Percentiles rank a stretch among this genome's conserved stretches.
phyloP scores from a whole-genome alignment of 2,329 filamentous ascomycete species.

The Aspergillus quadrilineatus region DNA sequence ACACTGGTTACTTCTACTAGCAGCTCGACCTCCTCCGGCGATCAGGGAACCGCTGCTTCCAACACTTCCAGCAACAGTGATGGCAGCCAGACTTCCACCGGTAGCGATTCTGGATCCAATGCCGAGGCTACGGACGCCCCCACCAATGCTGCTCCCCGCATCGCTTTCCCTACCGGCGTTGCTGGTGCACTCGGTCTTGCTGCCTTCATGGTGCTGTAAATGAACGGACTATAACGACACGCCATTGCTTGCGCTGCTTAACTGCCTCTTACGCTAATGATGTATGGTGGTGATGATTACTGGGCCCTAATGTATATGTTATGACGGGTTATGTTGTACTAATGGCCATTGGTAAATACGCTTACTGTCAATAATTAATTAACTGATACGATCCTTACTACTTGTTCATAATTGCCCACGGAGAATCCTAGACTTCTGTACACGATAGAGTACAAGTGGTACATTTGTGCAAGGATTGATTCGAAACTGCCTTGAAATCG shows the following conservation, averaged over 20 bases:
- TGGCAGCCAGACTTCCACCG: slow-evolving; percentile 1
- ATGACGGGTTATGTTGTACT: slow-evolving; percentile 14
- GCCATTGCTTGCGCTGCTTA: neutral
- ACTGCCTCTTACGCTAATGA: slow-evolving; percentile 3
- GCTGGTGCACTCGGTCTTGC: slow-evolving; percentile 44
- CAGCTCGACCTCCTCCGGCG: slow-evolving; percentile 2
- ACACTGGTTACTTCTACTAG: slow-evolving; percentile 10
- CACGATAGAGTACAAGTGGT: too few species aligned
- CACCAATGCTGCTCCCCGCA: slow-evolving; percentile 29
- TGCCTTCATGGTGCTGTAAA: slow-evolving; percentile 44
- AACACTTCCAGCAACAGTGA: slow-evolving; percentile 17
- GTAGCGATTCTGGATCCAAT: slow-evolving; percentile 10
- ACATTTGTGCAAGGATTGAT: too few species aligned
- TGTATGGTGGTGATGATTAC: slow-evolving; percentile 19
- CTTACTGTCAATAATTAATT: slow-evolving; percentile 11
- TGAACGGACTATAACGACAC: slow-evolving; percentile 3
- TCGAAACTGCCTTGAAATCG: too few species aligned
- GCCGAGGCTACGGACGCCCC: slow-evolving; percentile 14
- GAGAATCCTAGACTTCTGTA: too few species aligned
- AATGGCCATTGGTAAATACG: slow-evolving; percentile 18
- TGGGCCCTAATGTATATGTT: slow-evolving; percentile 21
- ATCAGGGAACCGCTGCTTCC: slow-evolving; percentile 2
- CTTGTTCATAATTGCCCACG: neutral
- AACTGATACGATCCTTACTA: slow-evolving; percentile 12
- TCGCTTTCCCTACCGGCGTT: slow-evolving; percentile 32